Percentiles rank a stretch among this genome's conserved stretches.
Evolutionary conservation across 2,329 filamentous ascomycete genomes (phyloP).

Genomic region (Xylaria sp.): DNA sequence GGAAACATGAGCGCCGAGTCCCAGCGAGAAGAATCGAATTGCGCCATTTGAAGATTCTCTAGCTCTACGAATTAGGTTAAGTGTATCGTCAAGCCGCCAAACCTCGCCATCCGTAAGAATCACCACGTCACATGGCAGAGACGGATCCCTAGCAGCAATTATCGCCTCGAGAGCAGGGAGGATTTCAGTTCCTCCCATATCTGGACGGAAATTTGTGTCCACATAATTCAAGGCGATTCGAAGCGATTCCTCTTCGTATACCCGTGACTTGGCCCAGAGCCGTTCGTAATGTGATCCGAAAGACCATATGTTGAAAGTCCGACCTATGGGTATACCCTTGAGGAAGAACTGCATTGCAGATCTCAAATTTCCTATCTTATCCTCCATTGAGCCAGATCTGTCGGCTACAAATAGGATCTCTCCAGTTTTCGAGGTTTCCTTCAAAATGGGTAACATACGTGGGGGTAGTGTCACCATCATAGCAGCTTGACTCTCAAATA

Average conservation of each 20-base stretch:
- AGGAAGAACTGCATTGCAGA: conserved; percentile 66
- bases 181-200: conserved; percentile 66
- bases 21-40: conserved; percentile 66
- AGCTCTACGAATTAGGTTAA: conserved; percentile 58
- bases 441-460: conserved; percentile 25
- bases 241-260: conserved; percentile 53
- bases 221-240: conserved; percentile 51
- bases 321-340: conserved; percentile 60
- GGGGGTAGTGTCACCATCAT: conserved; percentile 45
- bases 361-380: conserved; percentile 59
- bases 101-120: conserved; percentile 67
- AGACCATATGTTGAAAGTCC: conserved; percentile 60
- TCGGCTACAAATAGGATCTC: conserved; percentile 40
- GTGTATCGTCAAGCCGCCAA: conserved; percentile 59
- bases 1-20: conserved; percentile 64
- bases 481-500: conserved; percentile 39
- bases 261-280: conserved; percentile 33
- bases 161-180: conserved; percentile 57
- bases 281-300: conserved; percentile 55
- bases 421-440: conserved; percentile 12
- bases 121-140: conserved; percentile 60
- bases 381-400: conserved; percentile 54
- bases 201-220: conserved; percentile 52
- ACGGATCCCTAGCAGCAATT: conserved; percentile 55
- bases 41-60: conserved; percentile 53